phyloP scores from a whole-genome alignment of 352 stramenopile species.

The Phytophthora crassamura region DNA sequence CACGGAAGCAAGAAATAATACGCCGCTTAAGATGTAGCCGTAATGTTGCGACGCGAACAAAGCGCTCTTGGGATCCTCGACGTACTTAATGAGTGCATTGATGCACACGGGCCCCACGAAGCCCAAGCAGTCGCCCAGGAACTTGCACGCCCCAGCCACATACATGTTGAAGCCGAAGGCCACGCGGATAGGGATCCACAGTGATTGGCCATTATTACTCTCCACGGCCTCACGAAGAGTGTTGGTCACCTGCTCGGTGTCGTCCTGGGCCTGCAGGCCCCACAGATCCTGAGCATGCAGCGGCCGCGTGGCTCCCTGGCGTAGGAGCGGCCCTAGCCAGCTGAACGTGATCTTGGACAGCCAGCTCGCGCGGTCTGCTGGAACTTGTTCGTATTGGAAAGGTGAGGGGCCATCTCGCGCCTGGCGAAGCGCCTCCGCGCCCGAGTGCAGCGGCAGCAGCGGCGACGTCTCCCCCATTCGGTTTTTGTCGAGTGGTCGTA shows the following conservation, averaged over 20 bases:
- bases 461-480: conserved; percentile 20
- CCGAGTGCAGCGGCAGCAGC: conserved; percentile 34
- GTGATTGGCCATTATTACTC: conserved; percentile 24
- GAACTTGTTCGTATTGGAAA: neutral
- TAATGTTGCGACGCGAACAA: conserved; percentile 57
- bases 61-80: conserved; percentile 54
- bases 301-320: conserved; percentile 43
- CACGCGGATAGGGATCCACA: conserved; percentile 57
- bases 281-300: conserved; percentile 52
- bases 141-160: conserved; percentile 89
- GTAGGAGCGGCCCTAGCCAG: conserved; percentile 52
- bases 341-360: conserved; percentile 40
- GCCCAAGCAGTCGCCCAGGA: conserved; percentile 90
- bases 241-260: conserved; percentile 38
- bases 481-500: neutral
- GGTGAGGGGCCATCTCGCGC: neutral
- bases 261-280: conserved; percentile 42
- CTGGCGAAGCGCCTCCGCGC: neutral
- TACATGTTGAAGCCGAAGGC: conserved; percentile 93
- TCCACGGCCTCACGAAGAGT: conserved; percentile 34
- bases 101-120: conserved; percentile 84
- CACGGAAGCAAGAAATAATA: conserved; percentile 52
- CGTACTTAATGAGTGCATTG: conserved; percentile 66
- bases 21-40: conserved; percentile 59
- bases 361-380: conserved; percentile 18